These are phyloP conservation scores for Mycena belliarum DNA, from an alignment of 768 basidiomycete species.

Conservation along the genomic window DNA sequence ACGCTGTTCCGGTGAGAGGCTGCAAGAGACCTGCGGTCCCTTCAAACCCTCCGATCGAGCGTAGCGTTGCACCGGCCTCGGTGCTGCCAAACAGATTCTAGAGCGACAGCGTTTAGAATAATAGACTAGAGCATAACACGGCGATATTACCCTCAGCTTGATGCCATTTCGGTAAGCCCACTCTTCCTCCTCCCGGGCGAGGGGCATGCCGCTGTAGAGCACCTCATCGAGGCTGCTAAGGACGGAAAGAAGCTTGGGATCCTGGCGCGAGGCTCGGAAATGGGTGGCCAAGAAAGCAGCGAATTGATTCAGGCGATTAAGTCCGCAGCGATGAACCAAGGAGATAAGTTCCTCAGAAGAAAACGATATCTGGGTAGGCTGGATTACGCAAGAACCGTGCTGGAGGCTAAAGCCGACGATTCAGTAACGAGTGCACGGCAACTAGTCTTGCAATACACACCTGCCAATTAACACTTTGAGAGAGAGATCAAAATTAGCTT, in stretches of 20 bases:
- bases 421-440: slow-evolving; percentile 12
- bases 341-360: slow-evolving; percentile 52
- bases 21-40: slow-evolving; percentile 38
- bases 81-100: slow-evolving; percentile 62
- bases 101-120: slow-evolving; percentile 15
- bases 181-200: slow-evolving; percentile 51
- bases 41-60: slow-evolving; percentile 42
- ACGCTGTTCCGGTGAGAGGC: slow-evolving; percentile 46
- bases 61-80: slow-evolving; percentile 55
- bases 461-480: slow-evolving; percentile 16
- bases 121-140: slow-evolving; percentile 13
- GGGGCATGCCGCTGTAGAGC: slow-evolving; percentile 52
- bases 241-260: slow-evolving; percentile 47
- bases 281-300: slow-evolving; percentile 53
- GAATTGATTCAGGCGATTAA: slow-evolving; percentile 61
- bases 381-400: slow-evolving; percentile 59
- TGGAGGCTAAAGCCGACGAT: slow-evolving; percentile 51
- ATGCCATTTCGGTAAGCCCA: slow-evolving; percentile 50
- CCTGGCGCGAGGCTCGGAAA: slow-evolving; percentile 43
- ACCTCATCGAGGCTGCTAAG: slow-evolving; percentile 49
- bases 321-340: slow-evolving; percentile 52
- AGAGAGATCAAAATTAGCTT: slow-evolving; percentile 20
- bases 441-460: slow-evolving; percentile 18
- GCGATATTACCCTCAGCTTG: slow-evolving; percentile 41
- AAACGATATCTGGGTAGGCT: slow-evolving; percentile 55